Conservation (phyloP, 2,329 filamentous ascomycete genomes). For the Drechslera avenae region DNA sequence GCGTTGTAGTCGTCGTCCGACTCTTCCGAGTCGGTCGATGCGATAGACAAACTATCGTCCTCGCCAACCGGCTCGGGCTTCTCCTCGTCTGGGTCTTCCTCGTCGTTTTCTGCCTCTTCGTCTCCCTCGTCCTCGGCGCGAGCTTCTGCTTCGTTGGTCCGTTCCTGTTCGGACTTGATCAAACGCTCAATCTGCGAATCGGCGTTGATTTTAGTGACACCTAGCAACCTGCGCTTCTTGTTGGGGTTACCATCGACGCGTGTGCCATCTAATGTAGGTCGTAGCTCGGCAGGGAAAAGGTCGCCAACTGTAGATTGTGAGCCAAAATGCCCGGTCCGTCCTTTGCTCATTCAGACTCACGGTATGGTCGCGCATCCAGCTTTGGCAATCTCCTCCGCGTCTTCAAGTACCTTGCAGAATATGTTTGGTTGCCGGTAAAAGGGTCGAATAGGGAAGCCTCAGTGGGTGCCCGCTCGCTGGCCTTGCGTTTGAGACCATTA, state of each 20-base stretch:
- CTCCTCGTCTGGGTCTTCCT: slow-evolving; percentile 54
- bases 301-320: slow-evolving; percentile 54
- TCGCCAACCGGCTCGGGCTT: slow-evolving; percentile 62
- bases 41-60: slow-evolving; percentile 58
- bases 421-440: slow-evolving; percentile 66
- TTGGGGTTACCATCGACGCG: slow-evolving; percentile 22
- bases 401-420: slow-evolving; percentile 62
- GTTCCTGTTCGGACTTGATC: slow-evolving; percentile 52
- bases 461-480: slow-evolving; percentile 46
- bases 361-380: slow-evolving; percentile 59
- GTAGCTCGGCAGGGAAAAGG: slow-evolving; percentile 65
- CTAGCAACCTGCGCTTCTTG: slow-evolving; percentile 43
- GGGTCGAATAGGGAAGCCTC: slow-evolving; percentile 58
- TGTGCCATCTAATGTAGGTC: slow-evolving; percentile 56
- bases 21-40: slow-evolving; percentile 67
- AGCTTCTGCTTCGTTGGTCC: slow-evolving; percentile 52
- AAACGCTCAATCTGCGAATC: slow-evolving; percentile 48
- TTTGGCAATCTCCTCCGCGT: slow-evolving; percentile 61
- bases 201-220: slow-evolving; percentile 40
- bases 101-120: slow-evolving; percentile 54
- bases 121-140: slow-evolving; percentile 49
- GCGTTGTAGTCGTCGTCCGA: slow-evolving; percentile 69
- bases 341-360: slow-evolving; percentile 50
- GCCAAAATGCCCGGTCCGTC: neutral
- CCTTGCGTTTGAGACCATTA: slow-evolving; percentile 48